Evolutionary conservation across 73 alveolate genomes (phyloP), one percentile per base, ranked within the genome.

Genomic region (Paramecium biaurelia): DNA sequence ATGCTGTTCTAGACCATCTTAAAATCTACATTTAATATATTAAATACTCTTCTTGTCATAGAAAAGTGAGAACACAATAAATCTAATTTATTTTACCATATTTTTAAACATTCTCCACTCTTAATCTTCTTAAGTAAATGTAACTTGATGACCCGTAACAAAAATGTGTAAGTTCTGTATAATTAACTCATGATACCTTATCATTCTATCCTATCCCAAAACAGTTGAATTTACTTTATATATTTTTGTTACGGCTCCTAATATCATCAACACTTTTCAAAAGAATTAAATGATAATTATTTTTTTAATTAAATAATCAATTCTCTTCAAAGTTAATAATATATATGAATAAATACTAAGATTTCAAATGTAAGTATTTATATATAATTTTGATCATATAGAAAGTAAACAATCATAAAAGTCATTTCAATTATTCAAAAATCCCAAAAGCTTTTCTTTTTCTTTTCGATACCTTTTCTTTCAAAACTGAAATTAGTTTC

Each of bases 1-100:
- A 43, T 14, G 70, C 67, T 37, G 89, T 76, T 76, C 89, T 76
- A 7, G 89, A 76, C 89, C 89, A 76, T 76, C 89, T 76, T 15
- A 76, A 41, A 20, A 76, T 76, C 89, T 76, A 20, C 21, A 41
- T 26, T 10, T 18, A 76, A 1, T 21, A 5, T 0, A 34, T 23
- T 23, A 24, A 7, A 28, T 76, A 76, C 89, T 76, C 70, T 76
- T 76, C 89, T 76, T 4, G 89, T 76, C 89, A 76, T 41, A 10
- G 70, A 37, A 9, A 76, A 76, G 5, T 76, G 70, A 21, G 67
- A 34, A 43, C 89, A 76, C 0, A 76, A 7, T n/a, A n/a, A 5
- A 37, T 76, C 89, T 11, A 34, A 41, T n/a, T 76, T 76, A 3
- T 76, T 37, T 23, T 34, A 15, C 89, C 67, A 76, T n/a, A 76